Evolutionary conservation across 148 eudicot genomes (phyloP).

Genomic region (Arbutus unedo): DNA sequence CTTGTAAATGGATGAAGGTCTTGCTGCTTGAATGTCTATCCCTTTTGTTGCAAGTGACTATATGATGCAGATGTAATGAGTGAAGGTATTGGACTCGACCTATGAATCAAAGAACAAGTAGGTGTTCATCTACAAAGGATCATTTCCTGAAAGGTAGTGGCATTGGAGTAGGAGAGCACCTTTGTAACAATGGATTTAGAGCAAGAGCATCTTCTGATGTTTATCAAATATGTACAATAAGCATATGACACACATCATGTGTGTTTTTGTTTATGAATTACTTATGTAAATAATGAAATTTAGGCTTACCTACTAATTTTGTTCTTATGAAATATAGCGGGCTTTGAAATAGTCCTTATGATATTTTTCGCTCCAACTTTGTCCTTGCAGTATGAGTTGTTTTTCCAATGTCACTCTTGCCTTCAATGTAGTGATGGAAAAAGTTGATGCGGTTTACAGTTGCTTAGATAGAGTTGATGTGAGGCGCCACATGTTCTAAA

Average conservation of each 20-base stretch:
- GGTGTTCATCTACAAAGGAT: not conserved
- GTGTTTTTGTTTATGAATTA: not conserved
- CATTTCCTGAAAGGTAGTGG: not conserved
- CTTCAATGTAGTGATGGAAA: not conserved
- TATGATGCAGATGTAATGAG: not conserved
- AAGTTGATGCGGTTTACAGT: not conserved
- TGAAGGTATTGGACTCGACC: not conserved
- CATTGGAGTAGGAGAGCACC: not conserved
- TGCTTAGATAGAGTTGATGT: not conserved
- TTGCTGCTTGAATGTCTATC: not conserved
- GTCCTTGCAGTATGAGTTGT: not conserved
- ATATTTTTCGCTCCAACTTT: not conserved
- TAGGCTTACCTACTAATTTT: not conserved
- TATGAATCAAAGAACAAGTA: not conserved
- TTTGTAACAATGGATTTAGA: not conserved
- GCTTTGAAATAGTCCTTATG: not conserved
- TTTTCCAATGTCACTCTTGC: not conserved
- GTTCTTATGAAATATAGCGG: not conserved
- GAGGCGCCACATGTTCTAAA: not conserved
- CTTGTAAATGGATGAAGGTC: not conserved
- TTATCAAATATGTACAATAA: not conserved
- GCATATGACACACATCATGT: not conserved
- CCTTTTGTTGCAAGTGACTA: not conserved
- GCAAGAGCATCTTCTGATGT: not conserved
- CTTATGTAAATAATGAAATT: not conserved